Conservation (phyloP, 2,329 filamentous ascomycete genomes). For the Samsoniella hepiali region DNA sequence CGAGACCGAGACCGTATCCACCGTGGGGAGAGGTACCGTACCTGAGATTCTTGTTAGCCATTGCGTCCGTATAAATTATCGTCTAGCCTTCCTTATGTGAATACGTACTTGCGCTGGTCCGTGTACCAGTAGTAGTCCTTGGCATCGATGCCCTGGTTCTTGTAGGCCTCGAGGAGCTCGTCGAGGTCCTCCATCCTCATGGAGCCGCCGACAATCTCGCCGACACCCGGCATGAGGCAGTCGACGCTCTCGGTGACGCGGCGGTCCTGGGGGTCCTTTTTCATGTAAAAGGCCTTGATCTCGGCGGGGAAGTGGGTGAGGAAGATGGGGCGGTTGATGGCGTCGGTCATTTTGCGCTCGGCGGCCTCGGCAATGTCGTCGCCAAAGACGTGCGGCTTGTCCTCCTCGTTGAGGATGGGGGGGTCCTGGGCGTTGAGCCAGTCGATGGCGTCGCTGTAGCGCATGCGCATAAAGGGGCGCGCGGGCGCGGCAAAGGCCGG, state of each 20-base stretch:
- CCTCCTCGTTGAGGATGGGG: constrained; percentile 85
- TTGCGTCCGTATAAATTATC: background rate
- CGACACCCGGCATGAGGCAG: constrained; percentile 81
- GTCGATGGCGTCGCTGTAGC: constrained; percentile 87
- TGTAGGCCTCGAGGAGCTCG: constrained; percentile 83
- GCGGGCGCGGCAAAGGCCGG: constrained; percentile 78
- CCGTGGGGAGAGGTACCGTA: constrained; percentile 91
- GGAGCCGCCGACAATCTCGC: constrained; percentile 92
- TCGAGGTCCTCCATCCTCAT: constrained; percentile 96
- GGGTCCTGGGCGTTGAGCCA: constrained; percentile 85
- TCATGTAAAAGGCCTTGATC: constrained; percentile 99
- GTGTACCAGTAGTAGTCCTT: constrained; percentile 97
- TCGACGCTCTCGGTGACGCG: constrained; percentile 94
- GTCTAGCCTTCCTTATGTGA: background rate
- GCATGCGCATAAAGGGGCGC: constrained; percentile 91
- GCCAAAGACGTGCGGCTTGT: constrained; percentile 83
- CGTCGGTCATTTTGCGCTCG: constrained; percentile 94
- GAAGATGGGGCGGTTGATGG: constrained; percentile 92
- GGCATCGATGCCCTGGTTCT: constrained; percentile 79
- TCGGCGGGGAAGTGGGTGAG: constrained; percentile 94
- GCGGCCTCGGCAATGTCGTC: constrained; percentile 98
- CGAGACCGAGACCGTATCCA: constrained; percentile 88
- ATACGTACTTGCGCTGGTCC: constrained; percentile 84
- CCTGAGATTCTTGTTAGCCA: constrained; percentile 39
- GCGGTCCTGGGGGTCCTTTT: constrained; percentile 73